Percentiles rank a stretch among this genome's conserved stretches.
phyloP scores from a whole-genome alignment of 352 stramenopile genomes.

The Phytopythium sindhum region DNA sequence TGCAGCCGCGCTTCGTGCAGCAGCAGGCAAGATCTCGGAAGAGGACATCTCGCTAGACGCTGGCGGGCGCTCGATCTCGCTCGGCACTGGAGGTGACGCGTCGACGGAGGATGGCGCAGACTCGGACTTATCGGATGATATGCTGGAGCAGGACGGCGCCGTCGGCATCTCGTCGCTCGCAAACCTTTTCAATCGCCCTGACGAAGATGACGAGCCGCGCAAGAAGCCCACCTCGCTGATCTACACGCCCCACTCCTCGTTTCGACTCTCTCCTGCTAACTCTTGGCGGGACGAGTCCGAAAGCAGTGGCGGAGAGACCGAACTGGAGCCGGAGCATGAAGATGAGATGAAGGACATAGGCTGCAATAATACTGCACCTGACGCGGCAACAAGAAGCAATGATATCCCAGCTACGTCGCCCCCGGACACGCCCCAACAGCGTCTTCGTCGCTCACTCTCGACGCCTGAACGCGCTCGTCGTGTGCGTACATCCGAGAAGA shows the following conservation, averaged over 20 bases:
- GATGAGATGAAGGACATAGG: background rate
- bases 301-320: conserved; percentile 57
- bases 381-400: background rate
- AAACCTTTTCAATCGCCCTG: conserved; percentile 37
- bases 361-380: background rate
- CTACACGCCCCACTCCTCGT: conserved; percentile 12
- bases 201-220: conserved; percentile 2
- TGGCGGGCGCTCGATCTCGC: background rate
- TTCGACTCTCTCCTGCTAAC: conserved; percentile 27
- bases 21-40: conserved; percentile 40
- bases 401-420: background rate
- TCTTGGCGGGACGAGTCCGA: conserved; percentile 29
- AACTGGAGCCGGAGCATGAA: conserved; percentile 59
- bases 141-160: conserved; percentile 61
- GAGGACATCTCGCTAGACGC: conserved; percentile 30
- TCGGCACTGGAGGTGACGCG: background rate
- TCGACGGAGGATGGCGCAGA: conserved; percentile 30
- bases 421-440: background rate
- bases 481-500: conserved; percentile 2
- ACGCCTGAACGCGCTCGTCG: conserved; percentile 15
- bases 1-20: conserved; percentile 4
- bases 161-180: conserved; percentile 48
- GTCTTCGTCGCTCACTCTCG: conserved; percentile 19
- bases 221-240: conserved; percentile 2
- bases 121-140: conserved; percentile 69